A percentile compares a stretch with the other conserved stretches of the same genome.
Evolutionary conservation across 2,329 filamentous ascomycete species (phyloP).

Genomic region (Colletotrichum lupini): DNA sequence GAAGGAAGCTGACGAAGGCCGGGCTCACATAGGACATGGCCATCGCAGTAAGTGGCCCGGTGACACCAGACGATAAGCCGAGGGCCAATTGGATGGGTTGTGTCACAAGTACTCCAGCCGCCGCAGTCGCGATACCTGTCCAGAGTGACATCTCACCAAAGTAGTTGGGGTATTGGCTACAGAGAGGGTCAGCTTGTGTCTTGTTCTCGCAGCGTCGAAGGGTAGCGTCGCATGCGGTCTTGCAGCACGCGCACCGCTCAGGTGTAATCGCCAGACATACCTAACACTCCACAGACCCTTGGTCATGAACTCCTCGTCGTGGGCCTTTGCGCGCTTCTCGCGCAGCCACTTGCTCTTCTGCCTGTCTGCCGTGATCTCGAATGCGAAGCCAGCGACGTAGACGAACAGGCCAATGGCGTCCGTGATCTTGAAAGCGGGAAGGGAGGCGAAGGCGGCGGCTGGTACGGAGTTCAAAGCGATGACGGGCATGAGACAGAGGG

Average conservation of each 20-base stretch:
- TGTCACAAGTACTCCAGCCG: constrained; percentile 66
- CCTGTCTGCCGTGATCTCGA: constrained; percentile 71
- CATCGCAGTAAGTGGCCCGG: constrained; percentile 43
- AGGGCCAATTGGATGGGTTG: constrained; percentile 67
- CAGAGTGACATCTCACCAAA: constrained; percentile 78
- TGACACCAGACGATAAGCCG: constrained; percentile 59
- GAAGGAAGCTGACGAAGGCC: constrained; percentile 71
- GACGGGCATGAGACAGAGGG: constrained; percentile 73
- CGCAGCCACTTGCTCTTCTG: constrained; percentile 73
- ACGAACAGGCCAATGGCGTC: constrained; percentile 68
- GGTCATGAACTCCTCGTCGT: constrained; percentile 75
- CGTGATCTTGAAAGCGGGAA: constrained; percentile 59
- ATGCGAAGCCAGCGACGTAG: constrained; percentile 67
- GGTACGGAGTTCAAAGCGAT: constrained; percentile 73
- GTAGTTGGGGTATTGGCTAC: constrained; percentile 73
- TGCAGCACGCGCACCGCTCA: not conserved
- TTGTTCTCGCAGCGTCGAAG: not conserved
- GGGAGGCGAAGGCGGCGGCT: constrained; percentile 59
- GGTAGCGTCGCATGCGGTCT: not conserved
- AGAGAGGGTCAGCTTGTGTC: not conserved
- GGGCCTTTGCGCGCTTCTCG: constrained; percentile 72
- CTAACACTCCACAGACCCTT: constrained; percentile 70
- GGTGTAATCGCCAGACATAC: constrained; percentile 42
- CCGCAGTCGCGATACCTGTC: constrained; percentile 72
- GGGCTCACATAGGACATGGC: constrained; percentile 68